Percentiles rank a stretch among this genome's conserved stretches.
phyloP scores from a whole-genome alignment of 106 monocot species.

The Xerophyta viscosa region DNA sequence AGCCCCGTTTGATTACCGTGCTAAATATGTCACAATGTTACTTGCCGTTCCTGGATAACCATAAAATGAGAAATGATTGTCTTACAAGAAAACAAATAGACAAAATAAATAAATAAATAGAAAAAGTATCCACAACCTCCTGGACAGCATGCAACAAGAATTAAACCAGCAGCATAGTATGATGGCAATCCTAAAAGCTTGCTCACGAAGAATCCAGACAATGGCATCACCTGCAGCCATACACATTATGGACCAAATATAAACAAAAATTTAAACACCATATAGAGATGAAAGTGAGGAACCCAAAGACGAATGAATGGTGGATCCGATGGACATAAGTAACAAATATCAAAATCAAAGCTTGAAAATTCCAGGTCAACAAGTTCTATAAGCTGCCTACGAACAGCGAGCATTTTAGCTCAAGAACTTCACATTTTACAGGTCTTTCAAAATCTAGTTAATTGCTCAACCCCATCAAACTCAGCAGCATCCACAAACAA shows the following conservation, averaged over 20 bases:
- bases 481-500: too few relatives aligned
- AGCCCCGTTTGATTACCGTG: conserved; percentile 35
- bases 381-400: too few relatives aligned
- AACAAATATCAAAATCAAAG: background rate
- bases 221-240: conserved; percentile 76
- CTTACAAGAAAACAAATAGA: background rate
- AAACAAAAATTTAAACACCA: background rate
- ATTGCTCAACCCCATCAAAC: too few relatives aligned
- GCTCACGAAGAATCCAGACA: conserved; percentile 70
- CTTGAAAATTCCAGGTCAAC: background rate
- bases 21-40: conserved; percentile 91
- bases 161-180: conserved; percentile 85
- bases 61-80: background rate
- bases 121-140: conserved; percentile 37
- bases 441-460: too few relatives aligned
- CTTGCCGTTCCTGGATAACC: conserved; percentile 73
- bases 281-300: background rate
- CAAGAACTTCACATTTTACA: too few relatives aligned
- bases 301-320: too few relatives aligned
- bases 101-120: background rate
- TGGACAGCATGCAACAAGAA: conserved; percentile 89
- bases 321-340: background rate
- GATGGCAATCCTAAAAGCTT: conserved; percentile 77
- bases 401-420: too few relatives aligned
- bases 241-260: background rate